Percentiles rank a stretch among this genome's conserved stretches.
Evolutionary conservation across 2,329 filamentous ascomycete species (phyloP).

Genomic region (Phaeosphaeriaceae sp.): DNA sequence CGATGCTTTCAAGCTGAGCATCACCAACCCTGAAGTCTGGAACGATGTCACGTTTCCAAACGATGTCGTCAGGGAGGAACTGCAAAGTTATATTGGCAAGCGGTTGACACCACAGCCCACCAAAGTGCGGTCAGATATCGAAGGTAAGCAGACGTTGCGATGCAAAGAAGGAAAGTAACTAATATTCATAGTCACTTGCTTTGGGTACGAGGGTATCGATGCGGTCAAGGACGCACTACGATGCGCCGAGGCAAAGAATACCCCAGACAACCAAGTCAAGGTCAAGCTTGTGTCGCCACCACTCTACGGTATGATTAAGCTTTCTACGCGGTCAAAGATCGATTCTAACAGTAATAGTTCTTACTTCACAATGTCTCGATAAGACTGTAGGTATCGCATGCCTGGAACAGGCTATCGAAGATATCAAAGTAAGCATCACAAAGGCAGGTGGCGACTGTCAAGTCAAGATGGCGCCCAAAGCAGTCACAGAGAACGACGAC

Average conservation of each 20-base stretch:
- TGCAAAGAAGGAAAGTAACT: constrained; percentile 5
- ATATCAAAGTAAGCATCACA: constrained; percentile 82
- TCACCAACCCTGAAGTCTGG: constrained; percentile 98
- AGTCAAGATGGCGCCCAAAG: constrained; percentile 99
- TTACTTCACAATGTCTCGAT: constrained; percentile 94
- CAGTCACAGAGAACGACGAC: constrained; percentile 97
- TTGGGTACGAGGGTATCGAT: constrained; percentile 95
- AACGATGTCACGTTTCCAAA: constrained; percentile 88
- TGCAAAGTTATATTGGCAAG: constrained; percentile 96
- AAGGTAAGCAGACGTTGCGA: constrained; percentile 76
- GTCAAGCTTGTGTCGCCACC: constrained; percentile 98
- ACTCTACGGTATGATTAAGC: constrained; percentile 66
- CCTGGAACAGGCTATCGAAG: constrained; percentile 87
- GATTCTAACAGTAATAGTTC: constrained; percentile 58
- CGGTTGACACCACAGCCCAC: constrained; percentile 97
- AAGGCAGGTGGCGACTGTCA: constrained; percentile 77
- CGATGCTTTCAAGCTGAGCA: constrained; percentile 98
- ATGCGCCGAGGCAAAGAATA: constrained; percentile 91
- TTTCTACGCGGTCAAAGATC: not conserved
- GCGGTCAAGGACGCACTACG: constrained; percentile 93
- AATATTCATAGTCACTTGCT: constrained; percentile 47
- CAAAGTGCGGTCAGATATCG: constrained; percentile 96
- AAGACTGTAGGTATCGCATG: constrained; percentile 84
- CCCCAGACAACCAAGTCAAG: constrained; percentile 91
- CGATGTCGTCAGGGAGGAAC: constrained; percentile 83